These are phyloP conservation scores for Heracleum sosnowskyi DNA, from an alignment of 129 eudicot species.

Conservation along the genomic window DNA sequence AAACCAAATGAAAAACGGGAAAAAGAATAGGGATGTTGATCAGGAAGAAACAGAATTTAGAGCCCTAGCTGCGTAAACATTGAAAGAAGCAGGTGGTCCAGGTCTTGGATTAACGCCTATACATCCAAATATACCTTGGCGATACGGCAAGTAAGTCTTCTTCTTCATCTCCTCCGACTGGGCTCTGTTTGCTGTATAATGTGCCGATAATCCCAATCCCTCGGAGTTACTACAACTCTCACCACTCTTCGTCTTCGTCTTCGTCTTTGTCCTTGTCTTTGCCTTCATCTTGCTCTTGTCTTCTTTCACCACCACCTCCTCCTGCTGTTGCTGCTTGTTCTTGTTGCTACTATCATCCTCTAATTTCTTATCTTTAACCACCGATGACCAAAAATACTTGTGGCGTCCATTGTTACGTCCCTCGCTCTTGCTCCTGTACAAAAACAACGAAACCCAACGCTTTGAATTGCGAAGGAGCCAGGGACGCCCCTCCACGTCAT, in stretches of 20 bases:
- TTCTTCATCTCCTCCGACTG: conserved; percentile 80
- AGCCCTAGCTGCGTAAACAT: background rate
- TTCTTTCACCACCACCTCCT: no score
- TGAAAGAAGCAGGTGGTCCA: background rate
- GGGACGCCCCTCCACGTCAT: conserved; percentile 14
- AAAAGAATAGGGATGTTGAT: background rate
- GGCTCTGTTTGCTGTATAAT: conserved; percentile 65
- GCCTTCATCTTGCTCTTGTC: no score
- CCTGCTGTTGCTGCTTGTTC: no score
- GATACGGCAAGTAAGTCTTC: conserved; percentile 71
- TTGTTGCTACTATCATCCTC: no score
- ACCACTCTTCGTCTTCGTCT: no score
- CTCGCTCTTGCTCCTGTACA: conserved; percentile 76
- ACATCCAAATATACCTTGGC: conserved; percentile 66
- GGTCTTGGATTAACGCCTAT: conserved; percentile 32
- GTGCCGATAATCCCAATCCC: conserved; percentile 54
- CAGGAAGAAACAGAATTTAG: background rate
- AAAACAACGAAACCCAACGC: conserved; percentile 73
- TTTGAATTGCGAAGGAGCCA: conserved; percentile 66
- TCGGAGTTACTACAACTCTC: conserved; percentile 3
- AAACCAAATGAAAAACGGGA: no score
- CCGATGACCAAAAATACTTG: conserved; percentile 54
- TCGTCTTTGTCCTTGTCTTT: no score
- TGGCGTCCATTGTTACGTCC: conserved; percentile 49
- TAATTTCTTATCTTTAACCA: conserved; percentile 3